Percentiles rank a stretch among this genome's conserved stretches.
Conservation (phyloP, 805 yeast species). For the Yarrowia sp. region DNA sequence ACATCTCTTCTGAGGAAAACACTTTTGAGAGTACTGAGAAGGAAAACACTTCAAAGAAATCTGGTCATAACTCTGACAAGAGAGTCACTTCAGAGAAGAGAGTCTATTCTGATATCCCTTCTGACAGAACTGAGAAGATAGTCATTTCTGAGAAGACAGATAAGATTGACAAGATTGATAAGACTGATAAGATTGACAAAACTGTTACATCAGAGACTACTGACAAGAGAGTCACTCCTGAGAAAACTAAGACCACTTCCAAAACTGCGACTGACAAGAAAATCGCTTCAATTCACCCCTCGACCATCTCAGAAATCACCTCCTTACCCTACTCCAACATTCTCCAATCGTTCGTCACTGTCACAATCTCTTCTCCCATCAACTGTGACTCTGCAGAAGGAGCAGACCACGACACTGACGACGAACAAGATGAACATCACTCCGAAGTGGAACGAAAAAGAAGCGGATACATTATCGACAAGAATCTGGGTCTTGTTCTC, state of each 20-base stretch:
- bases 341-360: conserved; percentile 8
- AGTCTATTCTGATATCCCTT: too few species aligned
- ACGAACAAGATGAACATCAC: conserved; percentile 53
- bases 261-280: background rate
- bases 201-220: too few species aligned
- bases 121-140: too few species aligned
- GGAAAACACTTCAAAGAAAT: too few species aligned
- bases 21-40: too few species aligned
- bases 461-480: conserved; percentile 92
- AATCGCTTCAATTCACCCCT: background rate
- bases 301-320: background rate
- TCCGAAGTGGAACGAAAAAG: too few species aligned
- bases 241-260: too few species aligned
- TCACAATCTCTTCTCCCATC: background rate
- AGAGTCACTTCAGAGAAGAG: too few species aligned
- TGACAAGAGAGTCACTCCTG: background rate
- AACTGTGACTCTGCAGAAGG: conserved; percentile 1
- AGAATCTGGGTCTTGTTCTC: conserved; percentile 72
- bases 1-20: too few species aligned
- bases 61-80: too few species aligned
- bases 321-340: background rate
- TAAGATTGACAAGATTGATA: background rate
- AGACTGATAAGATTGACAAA: too few species aligned
- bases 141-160: too few species aligned
- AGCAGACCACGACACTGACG: background rate